A percentile compares a stretch with the other conserved stretches of the same genome.
phyloP scores from a whole-genome alignment of 257 asterid species.

The Eucommia ulmoides region DNA sequence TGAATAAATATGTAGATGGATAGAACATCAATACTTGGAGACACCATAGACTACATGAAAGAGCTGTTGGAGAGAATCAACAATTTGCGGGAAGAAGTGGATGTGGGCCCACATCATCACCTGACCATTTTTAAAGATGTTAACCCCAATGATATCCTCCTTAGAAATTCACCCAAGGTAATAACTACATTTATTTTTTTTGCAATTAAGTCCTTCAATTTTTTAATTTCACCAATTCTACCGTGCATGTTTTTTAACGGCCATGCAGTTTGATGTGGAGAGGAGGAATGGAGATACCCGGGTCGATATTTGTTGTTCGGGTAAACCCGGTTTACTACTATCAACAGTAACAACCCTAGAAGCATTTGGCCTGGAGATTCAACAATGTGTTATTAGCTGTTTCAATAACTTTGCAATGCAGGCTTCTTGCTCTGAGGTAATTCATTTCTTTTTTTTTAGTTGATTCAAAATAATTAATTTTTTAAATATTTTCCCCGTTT shows the following conservation, averaged over 20 bases:
- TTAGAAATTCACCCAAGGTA: constrained; percentile 74
- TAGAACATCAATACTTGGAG: constrained; percentile 80
- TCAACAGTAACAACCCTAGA: constrained; percentile 69
- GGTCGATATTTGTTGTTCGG: constrained; percentile 46
- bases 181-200: neutral
- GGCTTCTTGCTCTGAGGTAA: constrained; percentile 56
- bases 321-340: constrained; percentile 52
- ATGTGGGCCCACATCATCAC: constrained; percentile 24
- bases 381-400: constrained; percentile 71
- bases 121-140: constrained; percentile 37
- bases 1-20: constrained; percentile 46
- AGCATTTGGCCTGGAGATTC: constrained; percentile 58
- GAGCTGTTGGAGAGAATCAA: constrained; percentile 55
- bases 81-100: constrained; percentile 43
- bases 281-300: constrained; percentile 35
- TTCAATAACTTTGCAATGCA: constrained; percentile 57
- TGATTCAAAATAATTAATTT: neutral
- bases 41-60: constrained; percentile 72
- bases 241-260: neutral
- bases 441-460: neutral
- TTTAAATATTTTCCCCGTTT: neutral
- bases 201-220: neutral
- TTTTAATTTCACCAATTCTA: too few relatives aligned
- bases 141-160: constrained; percentile 35
- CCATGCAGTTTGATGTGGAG: constrained; percentile 52